Conservation (phyloP, 1,139 yeast genomes). For the Candida freyschussii region DNA sequence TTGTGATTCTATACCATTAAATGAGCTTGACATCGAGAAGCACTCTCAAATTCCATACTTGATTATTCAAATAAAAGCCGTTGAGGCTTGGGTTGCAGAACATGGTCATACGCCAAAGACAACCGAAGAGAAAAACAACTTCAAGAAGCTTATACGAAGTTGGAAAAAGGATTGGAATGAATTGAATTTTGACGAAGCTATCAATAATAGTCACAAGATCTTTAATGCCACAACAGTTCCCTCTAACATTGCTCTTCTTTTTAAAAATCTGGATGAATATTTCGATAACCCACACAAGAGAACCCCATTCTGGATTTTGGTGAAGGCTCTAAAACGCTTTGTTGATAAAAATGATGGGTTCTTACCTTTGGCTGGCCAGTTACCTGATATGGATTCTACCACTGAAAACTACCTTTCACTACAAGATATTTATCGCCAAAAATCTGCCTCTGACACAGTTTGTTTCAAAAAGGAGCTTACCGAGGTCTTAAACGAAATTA, state of each 20-base stretch:
- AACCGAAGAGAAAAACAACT: constrained; percentile 43
- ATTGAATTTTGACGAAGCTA: constrained; percentile 71
- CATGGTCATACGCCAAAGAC: constrained; percentile 36
- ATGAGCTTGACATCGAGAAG: constrained; percentile 42
- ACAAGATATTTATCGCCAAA: constrained; percentile 52
- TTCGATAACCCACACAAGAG: constrained; percentile 1
- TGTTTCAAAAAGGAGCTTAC: constrained; percentile 37
- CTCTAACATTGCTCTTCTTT: constrained; percentile 28
- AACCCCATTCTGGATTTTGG: constrained; percentile 57
- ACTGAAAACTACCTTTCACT: constrained; percentile 57
- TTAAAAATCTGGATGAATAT: constrained; percentile 25
- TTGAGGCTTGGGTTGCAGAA: constrained; percentile 41
- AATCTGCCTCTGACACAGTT: constrained; percentile 49
- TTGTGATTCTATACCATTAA: constrained; percentile 48
- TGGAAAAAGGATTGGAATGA: constrained; percentile 39
- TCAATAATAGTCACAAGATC: constrained; percentile 52
- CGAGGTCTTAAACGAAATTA: constrained; percentile 28
- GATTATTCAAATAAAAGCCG: constrained; percentile 56
- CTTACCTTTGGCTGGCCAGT: constrained; percentile 66
- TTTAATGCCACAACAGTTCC: constrained; percentile 27
- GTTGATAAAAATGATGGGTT: constrained; percentile 35
- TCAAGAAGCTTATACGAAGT: constrained; percentile 36
- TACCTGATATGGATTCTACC: constrained; percentile 90
- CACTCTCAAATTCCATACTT: constrained; percentile 74
- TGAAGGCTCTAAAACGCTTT: constrained; percentile 51